phyloP scores from a whole-genome alignment of 352 stramenopile genomes.

The Pythium rhizo-oryzae region DNA sequence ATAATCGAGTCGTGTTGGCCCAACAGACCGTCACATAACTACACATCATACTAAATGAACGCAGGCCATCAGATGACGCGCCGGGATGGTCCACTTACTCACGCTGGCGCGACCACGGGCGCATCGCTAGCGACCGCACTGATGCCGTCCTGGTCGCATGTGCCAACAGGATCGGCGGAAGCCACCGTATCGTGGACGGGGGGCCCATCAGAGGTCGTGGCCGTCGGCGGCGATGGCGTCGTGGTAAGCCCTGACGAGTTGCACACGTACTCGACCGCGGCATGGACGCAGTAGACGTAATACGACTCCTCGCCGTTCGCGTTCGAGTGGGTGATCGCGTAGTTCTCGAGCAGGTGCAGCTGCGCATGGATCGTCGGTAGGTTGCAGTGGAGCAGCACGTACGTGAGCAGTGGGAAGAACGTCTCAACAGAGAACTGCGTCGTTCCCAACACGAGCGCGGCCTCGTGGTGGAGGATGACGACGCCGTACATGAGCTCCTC shows the following conservation, averaged over 20 bases:
- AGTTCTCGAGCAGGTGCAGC: slow-evolving; percentile 83
- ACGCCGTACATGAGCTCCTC: slow-evolving; percentile 87
- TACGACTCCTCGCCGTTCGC: slow-evolving; percentile 88
- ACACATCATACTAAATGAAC: too few relatives aligned
- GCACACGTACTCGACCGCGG: slow-evolving; percentile 83
- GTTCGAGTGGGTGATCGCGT: slow-evolving; percentile 77
- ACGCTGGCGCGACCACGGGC: slow-evolving; percentile 1
- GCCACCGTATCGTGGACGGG: background rate
- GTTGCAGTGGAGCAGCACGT: slow-evolving; percentile 77
- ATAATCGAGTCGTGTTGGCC: background rate
- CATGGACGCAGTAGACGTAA: slow-evolving; percentile 89
- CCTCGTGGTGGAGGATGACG: slow-evolving; percentile 82
- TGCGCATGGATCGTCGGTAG: slow-evolving; percentile 78
- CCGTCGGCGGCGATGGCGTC: background rate
- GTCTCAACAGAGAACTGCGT: slow-evolving; percentile 88
- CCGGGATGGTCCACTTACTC: too few relatives aligned
- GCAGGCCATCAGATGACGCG: too few relatives aligned
- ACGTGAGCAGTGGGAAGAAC: slow-evolving; percentile 85
- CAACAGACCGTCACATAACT: too few relatives aligned
- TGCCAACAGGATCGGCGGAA: background rate
- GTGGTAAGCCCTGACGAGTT: slow-evolving; percentile 52
- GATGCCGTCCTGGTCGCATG: background rate
- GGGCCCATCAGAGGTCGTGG: too few relatives aligned
- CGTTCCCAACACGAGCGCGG: slow-evolving; percentile 83
- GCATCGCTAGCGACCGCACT: background rate